Conservation (phyloP, 192 early-diverging fungal genomes). For the Phycomyces blakesleeanus region DNA sequence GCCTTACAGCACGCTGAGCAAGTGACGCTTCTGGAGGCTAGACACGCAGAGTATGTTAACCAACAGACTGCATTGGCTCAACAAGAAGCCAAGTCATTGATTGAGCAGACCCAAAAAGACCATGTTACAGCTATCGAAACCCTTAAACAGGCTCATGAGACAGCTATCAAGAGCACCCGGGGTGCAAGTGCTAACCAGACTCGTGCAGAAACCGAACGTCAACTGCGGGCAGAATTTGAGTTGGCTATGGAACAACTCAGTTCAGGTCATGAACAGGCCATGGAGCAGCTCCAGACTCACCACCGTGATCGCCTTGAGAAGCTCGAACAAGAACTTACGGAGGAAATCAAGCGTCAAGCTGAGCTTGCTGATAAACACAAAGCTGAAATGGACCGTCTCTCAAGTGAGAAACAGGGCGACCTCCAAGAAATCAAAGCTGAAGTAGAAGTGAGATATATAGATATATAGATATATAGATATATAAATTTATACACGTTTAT, state of each 20-base stretch:
- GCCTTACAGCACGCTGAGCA: not conserved
- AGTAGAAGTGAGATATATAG: constrained; percentile 6
- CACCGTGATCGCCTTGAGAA: constrained; percentile 14
- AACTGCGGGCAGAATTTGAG: constrained; percentile 26
- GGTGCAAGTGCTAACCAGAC: not conserved
- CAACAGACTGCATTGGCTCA: not conserved
- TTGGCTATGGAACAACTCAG: constrained; percentile 17
- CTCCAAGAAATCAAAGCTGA: constrained; percentile 15
- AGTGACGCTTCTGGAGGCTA: constrained; percentile 1
- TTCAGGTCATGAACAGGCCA: constrained; percentile 17
- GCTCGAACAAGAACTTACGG: constrained; percentile 13
- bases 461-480: too few species aligned
- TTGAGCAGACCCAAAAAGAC: not conserved
- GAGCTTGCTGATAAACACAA: constrained; percentile 7
- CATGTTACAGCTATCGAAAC: not conserved
- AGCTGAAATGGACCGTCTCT: constrained; percentile 8
- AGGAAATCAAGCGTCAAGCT: constrained; percentile 13
- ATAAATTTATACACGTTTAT: too few species aligned
- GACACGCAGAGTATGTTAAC: not conserved
- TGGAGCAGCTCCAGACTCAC: constrained; percentile 21
- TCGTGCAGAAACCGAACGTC: constrained; percentile 17
- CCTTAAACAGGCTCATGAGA: constrained; percentile 1
- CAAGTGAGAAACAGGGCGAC: constrained; percentile 4
- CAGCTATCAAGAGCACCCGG: constrained; percentile 11
- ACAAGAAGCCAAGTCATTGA: not conserved